Evolutionary conservation across 805 yeast species (phyloP).

Genomic region (Yamadazyma tumulicola): DNA sequence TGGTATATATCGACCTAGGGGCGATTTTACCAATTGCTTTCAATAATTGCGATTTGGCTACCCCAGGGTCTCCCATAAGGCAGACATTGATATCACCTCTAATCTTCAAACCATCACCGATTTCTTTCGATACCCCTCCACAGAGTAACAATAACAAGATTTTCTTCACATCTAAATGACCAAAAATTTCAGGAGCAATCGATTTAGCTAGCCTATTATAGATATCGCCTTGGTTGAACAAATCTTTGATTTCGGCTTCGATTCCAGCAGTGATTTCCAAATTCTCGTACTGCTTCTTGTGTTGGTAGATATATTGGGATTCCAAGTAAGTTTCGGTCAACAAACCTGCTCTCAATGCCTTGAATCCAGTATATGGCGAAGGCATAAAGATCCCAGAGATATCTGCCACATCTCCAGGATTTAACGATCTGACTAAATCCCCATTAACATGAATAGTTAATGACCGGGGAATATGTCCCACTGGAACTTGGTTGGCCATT

Average conservation of each 20-base stretch:
- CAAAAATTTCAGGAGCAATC: slow-evolving; percentile 97
- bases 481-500: slow-evolving; percentile 93
- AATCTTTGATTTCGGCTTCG: slow-evolving; percentile 49
- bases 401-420: slow-evolving; percentile 95
- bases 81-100: slow-evolving; percentile 96
- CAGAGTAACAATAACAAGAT: slow-evolving; percentile 78
- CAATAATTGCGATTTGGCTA: slow-evolving; percentile 93
- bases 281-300: slow-evolving; percentile 79
- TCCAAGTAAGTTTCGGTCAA: slow-evolving; percentile 91
- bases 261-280: slow-evolving; percentile 56
- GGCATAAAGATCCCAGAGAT: slow-evolving; percentile 92
- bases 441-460: slow-evolving; percentile 89
- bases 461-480: slow-evolving; percentile 94
- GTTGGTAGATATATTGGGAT: slow-evolving; percentile 81
- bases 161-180: slow-evolving; percentile 91
- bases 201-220: slow-evolving; percentile 80
- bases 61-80: slow-evolving; percentile 99
- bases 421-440: slow-evolving; percentile 76
- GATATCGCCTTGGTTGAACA: slow-evolving; percentile 61
- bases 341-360: slow-evolving; percentile 88
- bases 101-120: slow-evolving; percentile 95
- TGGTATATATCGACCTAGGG: slow-evolving; percentile 95
- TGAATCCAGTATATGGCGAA: slow-evolving; percentile 91
- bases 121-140: slow-evolving; percentile 93
- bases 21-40: slow-evolving; percentile 90